These are phyloP conservation scores for Cenchrus purpureus DNA, from an alignment of 176 grass and related monocot genomes.

Conservation along the genomic window DNA sequence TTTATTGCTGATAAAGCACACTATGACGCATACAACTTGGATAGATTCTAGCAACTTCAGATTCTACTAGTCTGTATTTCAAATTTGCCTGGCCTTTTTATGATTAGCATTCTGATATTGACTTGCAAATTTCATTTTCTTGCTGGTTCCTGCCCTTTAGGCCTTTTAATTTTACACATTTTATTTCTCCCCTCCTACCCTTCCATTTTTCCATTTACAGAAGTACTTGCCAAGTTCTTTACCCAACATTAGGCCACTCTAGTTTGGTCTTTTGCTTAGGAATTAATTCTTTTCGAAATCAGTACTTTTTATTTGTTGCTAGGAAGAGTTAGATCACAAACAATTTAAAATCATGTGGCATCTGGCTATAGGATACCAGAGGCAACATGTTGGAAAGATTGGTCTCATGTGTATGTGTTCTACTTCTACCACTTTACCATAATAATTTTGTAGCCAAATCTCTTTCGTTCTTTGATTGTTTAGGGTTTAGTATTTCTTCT, in stretches of 20 bases:
- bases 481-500: neutral
- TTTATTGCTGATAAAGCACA: constrained; percentile 6
- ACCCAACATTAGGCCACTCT: neutral
- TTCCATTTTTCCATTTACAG: constrained; percentile 17
- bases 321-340: neutral
- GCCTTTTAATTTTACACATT: constrained; percentile 1
- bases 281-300: neutral
- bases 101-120: neutral
- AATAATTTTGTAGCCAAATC: neutral
- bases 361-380: constrained; percentile 1
- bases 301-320: constrained; percentile 20
- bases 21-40: neutral
- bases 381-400: constrained; percentile 27
- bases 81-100: neutral
- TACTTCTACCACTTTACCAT: constrained; percentile 7
- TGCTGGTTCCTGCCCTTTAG: neutral
- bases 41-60: constrained; percentile 7
- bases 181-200: neutral
- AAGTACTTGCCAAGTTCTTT: neutral
- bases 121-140: neutral
- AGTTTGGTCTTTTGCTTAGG: neutral
- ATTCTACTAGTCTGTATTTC: constrained; percentile 14
- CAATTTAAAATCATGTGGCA: constrained; percentile 4
- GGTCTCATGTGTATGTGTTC: constrained; percentile 6
- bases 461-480: neutral